Base-by-base conservation (phyloP, 2,329 filamentous ascomycete genomes). In the Penicillium decumbens region DNA sequence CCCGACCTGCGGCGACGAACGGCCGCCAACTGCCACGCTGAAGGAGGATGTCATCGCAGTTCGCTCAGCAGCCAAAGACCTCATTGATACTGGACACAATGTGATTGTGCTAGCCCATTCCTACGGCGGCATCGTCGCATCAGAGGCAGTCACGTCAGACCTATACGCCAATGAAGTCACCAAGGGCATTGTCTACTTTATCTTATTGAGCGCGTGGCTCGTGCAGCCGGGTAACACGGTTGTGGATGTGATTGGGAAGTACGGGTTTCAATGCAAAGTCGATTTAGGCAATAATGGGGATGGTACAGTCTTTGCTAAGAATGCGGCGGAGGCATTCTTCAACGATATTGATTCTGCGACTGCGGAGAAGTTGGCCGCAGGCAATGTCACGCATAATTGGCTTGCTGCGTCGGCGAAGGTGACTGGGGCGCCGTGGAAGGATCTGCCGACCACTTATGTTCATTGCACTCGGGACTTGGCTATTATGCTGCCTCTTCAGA, bases 91-190 rank as follows among this genome's bases (percentile, higher is more conserved):
- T 18, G 40, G 40, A 13, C 48, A 50, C 43, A 27, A 15, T 10
- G 25, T 50, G 10, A n/a, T 50, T 4, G 48, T 50, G 24, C 35
- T 50, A n/a, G 48, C 48, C n/a, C 48, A 50, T 28, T 46, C 43
- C 25, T 50, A 50, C 18, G 48, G 48, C 6, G 48, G 48, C 12
- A 46, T 46, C 6, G 48, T 50, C 23, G 48, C 48, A 5, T 50
- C 48, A 13, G 43, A 46, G n/a, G 48, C 48, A 8, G 42, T 50
- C 8, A 38, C 24, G 2, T 24, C 24, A 15, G 39, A 50, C 20
- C 43, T 50, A 30, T 50, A 50, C 30, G 39, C 48, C 15, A 35
- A 20, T 13, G 18, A 29, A 27, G 32, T 30, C 18, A 24, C 10
- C 6, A 42, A 37, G 8, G 48, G 48, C 25, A 38, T 50, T 5